These are phyloP conservation scores for Acarospora socialis DNA, from an alignment of 2,329 filamentous ascomycete species.

Conservation along the genomic window DNA sequence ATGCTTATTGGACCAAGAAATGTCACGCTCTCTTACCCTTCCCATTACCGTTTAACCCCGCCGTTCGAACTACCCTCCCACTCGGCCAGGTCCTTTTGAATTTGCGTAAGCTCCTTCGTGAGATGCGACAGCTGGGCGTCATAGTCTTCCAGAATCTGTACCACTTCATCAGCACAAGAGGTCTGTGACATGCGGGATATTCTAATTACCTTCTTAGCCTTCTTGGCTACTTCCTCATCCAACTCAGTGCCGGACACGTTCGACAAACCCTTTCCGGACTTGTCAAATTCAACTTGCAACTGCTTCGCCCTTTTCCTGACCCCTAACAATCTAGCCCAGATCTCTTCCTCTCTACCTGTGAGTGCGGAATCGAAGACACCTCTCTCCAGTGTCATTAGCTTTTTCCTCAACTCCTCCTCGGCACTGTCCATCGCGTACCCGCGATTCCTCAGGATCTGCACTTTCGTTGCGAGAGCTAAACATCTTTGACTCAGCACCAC, in stretches of 20 bases:
- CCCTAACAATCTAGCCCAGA: conserved; percentile 52
- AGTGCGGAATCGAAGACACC: conserved; percentile 46
- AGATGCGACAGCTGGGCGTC: conserved; percentile 40
- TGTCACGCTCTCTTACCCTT: conserved; percentile 5
- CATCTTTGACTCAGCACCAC: conserved; percentile 45
- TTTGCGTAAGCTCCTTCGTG: conserved; percentile 44
- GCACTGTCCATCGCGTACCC: conserved; percentile 51
- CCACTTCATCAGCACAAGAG: background rate
- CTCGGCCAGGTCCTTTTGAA: conserved; percentile 45
- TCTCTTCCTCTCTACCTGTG: conserved; percentile 47
- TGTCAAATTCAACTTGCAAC: conserved; percentile 46
- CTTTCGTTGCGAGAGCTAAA: conserved; percentile 47
- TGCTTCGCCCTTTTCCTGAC: conserved; percentile 44
- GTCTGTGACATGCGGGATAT: background rate
- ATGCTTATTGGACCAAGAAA: too few relatives aligned
- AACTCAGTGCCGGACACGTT: conserved; percentile 32
- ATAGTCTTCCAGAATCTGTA: conserved; percentile 36
- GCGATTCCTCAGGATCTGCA: conserved; percentile 47
- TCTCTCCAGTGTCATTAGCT: conserved; percentile 42
- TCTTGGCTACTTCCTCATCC: conserved; percentile 44
- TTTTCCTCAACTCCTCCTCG: conserved; percentile 50
- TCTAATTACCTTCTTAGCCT: conserved; percentile 42
- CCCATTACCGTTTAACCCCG: conserved; percentile 17
- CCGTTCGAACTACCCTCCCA: too few relatives aligned
- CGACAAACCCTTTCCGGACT: conserved; percentile 29